Conservation (phyloP, 2,329 filamentous ascomycete species). For the Mariannaea elegans region DNA sequence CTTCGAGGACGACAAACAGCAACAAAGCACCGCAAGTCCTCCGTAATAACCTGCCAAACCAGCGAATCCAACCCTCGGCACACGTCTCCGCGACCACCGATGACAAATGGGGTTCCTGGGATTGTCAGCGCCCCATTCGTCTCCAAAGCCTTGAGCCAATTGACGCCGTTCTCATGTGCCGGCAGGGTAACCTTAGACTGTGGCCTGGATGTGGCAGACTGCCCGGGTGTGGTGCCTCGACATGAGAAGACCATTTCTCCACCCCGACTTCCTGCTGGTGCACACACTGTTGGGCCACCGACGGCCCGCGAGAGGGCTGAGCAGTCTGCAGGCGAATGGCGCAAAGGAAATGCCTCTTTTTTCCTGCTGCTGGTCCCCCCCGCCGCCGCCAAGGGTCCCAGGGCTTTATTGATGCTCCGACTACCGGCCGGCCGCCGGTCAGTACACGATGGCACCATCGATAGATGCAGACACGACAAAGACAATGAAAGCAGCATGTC, state of each 20-base stretch:
- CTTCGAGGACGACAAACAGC: not conserved
- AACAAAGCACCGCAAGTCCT: slow-evolving; percentile 2
- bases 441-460: slow-evolving; percentile 31
- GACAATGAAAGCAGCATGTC: not conserved
- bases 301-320: slow-evolving; percentile 36
- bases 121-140: slow-evolving; percentile 23
- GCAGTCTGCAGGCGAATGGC: slow-evolving; percentile 5
- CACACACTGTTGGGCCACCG: slow-evolving; percentile 39
- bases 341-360: slow-evolving; percentile 26
- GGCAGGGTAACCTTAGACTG: not conserved
- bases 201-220: not conserved
- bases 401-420: slow-evolving; percentile 32
- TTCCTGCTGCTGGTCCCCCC: slow-evolving; percentile 1
- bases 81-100: slow-evolving; percentile 37
- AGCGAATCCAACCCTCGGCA: slow-evolving; percentile 16
- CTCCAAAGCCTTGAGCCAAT: slow-evolving; percentile 27
- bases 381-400: slow-evolving; percentile 2
- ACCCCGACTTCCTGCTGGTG: slow-evolving; percentile 43
- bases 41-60: not conserved
- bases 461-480: slow-evolving; percentile 18
- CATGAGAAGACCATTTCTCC: slow-evolving; percentile 14
- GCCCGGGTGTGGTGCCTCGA: not conserved
- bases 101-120: slow-evolving; percentile 36
- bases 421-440: slow-evolving; percentile 40
- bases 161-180: slow-evolving; percentile 16